Conservation (phyloP, 2,329 filamentous ascomycete genomes). For the Diaporthe destruens region DNA sequence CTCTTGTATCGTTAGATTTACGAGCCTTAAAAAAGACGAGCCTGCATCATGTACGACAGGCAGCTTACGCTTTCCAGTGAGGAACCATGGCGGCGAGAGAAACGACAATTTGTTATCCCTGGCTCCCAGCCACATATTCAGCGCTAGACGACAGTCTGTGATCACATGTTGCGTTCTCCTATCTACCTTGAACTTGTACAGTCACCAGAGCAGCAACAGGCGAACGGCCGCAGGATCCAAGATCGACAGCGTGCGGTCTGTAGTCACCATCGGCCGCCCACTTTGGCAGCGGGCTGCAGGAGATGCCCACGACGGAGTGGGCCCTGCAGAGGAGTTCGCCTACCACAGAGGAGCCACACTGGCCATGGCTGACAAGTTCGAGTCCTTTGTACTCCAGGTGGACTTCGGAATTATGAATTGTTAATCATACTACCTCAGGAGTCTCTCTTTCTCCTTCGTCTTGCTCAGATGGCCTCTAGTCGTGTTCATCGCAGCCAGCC, state of each 20-base stretch:
- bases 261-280: not conserved
- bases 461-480: too few relatives aligned
- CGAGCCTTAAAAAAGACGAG: too few relatives aligned
- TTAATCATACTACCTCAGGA: too few relatives aligned
- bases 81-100: not conserved
- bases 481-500: too few relatives aligned
- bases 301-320: conserved; percentile 7
- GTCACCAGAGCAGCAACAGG: not conserved
- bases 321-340: not conserved
- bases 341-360: not conserved
- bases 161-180: not conserved
- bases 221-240: not conserved
- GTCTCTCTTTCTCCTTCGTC: too few relatives aligned
- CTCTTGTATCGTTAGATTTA: not conserved
- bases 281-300: not conserved
- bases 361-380: not conserved
- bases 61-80: not conserved
- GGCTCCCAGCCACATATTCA: conserved; percentile 9
- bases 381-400: too few relatives aligned
- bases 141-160: not conserved
- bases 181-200: not conserved
- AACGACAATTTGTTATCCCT: conserved; percentile 6
- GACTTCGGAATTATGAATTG: too few relatives aligned
- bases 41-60: too few relatives aligned
- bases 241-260: not conserved